Conservation (phyloP, 176 grass and related monocot genomes). For the Thalia dealbata region DNA sequence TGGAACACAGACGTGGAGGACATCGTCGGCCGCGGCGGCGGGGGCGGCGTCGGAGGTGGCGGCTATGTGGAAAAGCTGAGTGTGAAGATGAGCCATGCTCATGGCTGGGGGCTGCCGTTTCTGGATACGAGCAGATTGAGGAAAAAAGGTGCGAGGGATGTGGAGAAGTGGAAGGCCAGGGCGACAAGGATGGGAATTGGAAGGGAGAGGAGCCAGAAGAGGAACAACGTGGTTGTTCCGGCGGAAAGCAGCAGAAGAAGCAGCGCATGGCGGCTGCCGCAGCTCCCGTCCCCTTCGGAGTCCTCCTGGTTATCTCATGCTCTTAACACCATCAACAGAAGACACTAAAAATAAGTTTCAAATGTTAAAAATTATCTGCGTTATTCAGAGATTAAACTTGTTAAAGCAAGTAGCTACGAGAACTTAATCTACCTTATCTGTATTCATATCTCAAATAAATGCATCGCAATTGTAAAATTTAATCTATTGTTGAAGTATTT, state of each 20-base stretch:
- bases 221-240: constrained; percentile 15
- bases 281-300: constrained; percentile 33
- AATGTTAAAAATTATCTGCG: neutral
- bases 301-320: constrained; percentile 37
- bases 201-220: constrained; percentile 2
- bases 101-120: constrained; percentile 50
- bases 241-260: constrained; percentile 4
- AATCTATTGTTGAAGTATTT: too few species aligned
- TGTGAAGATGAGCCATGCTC: constrained; percentile 25
- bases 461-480: too few species aligned
- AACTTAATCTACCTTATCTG: too few species aligned
- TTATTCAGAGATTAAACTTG: too few species aligned
- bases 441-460: too few species aligned
- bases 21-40: constrained; percentile 1
- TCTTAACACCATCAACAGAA: constrained; percentile 19
- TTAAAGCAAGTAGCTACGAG: too few species aligned
- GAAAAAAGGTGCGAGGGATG: constrained; percentile 25
- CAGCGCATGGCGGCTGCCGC: constrained; percentile 21
- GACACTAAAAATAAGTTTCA: constrained; percentile 19
- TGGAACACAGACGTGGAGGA: neutral
- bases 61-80: constrained; percentile 35
- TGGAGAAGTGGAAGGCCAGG: constrained; percentile 15
- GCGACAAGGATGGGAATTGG: neutral
- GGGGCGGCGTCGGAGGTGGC: neutral
- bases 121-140: constrained; percentile 47